Evolutionary conservation across 169 alveolate species (phyloP), one percentile per base, ranked within the genome.

Genomic region (Plasmodium malariae): DNA sequence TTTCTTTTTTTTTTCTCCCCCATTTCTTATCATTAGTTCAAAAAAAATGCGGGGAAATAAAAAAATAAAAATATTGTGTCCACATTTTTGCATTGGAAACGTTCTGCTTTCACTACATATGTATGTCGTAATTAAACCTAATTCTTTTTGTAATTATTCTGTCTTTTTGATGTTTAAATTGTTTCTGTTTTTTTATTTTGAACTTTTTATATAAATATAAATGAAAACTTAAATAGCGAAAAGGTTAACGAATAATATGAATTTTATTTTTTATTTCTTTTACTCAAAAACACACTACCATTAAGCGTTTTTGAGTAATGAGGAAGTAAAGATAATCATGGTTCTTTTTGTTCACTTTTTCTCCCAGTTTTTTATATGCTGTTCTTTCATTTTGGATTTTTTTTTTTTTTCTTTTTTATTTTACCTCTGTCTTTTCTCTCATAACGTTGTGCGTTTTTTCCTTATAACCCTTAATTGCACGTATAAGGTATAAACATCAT

Each of bases 101-200:
- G n/a, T 26, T 40, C 11, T 36, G 5, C 34, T 67, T 26, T 26
- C n/a, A n/a, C n/a, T n/a, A n/a, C n/a, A n/a, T n/a, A n/a, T n/a
- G n/a, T n/a, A n/a, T n/a, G n/a, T n/a, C n/a, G n/a, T n/a, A n/a
- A n/a, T n/a, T n/a, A n/a, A n/a, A n/a, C n/a, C n/a, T n/a, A n/a
- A n/a, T 67, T 19, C 26, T 12, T 19, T 36, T 36, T 26, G 9
- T 67, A 26, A 67, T 49, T 28, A 4, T 67, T 67, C 74, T 67
- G 74, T 67, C 43, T 67, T 67, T 67, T 67, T 67, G 34, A 3
- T 49, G n/a, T 67, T n/a, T 67, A 32, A 34, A 67, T 67, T 67
- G 55, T 67, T 67, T 67, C 17, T 67, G 14, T 67, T 63, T 63
- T 63, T 28, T 63, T 63, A 26, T 63, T 63, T 63, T 37, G 34